Percentiles rank a stretch among this genome's conserved stretches.
These are phyloP conservation scores for Biscogniauxia mediterranea DNA, from an alignment of 2,329 filamentous ascomycete genomes.

Conservation along the genomic window DNA sequence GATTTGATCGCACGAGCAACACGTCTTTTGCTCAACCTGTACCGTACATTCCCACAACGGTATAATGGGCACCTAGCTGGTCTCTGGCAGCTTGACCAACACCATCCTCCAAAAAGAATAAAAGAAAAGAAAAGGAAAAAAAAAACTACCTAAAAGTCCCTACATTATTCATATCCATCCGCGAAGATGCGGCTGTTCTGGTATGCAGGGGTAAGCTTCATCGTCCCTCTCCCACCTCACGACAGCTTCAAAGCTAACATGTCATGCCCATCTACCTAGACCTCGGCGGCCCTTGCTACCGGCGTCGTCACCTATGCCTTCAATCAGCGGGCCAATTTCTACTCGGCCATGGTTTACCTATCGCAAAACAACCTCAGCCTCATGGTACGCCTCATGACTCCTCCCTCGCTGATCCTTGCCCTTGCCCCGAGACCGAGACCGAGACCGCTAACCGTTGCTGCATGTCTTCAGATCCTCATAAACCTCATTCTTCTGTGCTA, in stretches of 20 bases:
- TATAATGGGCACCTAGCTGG: conserved; percentile 38
- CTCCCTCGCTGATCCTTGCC: conserved; percentile 1
- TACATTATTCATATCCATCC: conserved; percentile 6
- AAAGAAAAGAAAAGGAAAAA: not conserved
- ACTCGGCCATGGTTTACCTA: conserved; percentile 94
- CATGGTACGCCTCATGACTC: conserved; percentile 58
- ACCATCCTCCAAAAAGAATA: conserved; percentile 8
- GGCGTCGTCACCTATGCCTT: conserved; percentile 87
- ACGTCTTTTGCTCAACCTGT: conserved; percentile 10
- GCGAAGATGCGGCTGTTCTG: conserved; percentile 57
- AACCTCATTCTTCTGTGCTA: conserved; percentile 85
- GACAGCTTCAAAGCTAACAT: conserved; percentile 14
- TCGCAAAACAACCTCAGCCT: conserved; percentile 95
- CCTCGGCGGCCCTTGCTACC: conserved; percentile 79
- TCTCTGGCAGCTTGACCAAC: conserved; percentile 18
- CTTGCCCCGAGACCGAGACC: too few species aligned
- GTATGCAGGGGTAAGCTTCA: conserved; percentile 57
- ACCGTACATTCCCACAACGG: conserved; percentile 11
- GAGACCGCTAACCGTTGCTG: conserved; percentile 11
- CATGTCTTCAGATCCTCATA: conserved; percentile 68
- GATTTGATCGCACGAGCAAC: conserved; percentile 12
- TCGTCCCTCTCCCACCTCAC: conserved; percentile 10
- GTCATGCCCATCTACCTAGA: conserved; percentile 42
- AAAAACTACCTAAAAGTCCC: too few species aligned
- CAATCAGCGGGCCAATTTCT: conserved; percentile 95